phyloP scores from a whole-genome alignment of 441 rosid species.

The Melastoma candidum region DNA sequence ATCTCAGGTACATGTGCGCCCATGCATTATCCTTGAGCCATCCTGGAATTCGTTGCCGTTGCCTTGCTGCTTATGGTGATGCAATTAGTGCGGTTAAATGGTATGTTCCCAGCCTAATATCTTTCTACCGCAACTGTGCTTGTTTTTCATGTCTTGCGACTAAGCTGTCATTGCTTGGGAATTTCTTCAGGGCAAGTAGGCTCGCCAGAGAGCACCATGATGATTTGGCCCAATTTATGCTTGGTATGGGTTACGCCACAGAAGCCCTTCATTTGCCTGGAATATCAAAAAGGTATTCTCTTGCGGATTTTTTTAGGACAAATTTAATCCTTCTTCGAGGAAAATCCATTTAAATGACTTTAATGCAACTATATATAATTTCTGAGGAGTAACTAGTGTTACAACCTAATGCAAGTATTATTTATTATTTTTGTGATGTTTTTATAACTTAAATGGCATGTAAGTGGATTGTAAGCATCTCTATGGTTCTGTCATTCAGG shows the following conservation, averaged over 20 bases:
- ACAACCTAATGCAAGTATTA: too few relatives aligned
- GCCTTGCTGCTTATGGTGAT: constrained; percentile 98
- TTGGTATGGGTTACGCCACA: constrained; percentile 98
- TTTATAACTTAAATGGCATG: neutral
- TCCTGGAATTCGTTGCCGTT: constrained; percentile 97
- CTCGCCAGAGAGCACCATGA: constrained; percentile 99
- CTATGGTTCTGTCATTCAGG: constrained; percentile 28
- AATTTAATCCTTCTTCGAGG: too few relatives aligned
- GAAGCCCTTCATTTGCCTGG: constrained; percentile 99
- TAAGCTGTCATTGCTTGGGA: too few relatives aligned
- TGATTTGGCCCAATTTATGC: constrained; percentile 93
- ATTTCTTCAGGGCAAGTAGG: constrained; percentile 79
- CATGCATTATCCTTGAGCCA: constrained; percentile 96
- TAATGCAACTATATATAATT: too few relatives aligned
- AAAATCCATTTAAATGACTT: too few relatives aligned
- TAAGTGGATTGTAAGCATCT: constrained; percentile 1
- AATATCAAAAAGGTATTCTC: constrained; percentile 82
- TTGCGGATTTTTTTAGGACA: neutral
- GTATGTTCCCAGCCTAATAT: constrained; percentile 27
- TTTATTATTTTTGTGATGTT: too few relatives aligned
- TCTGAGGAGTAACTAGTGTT: too few relatives aligned
- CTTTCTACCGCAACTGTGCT: constrained; percentile 7
- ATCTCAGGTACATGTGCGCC: constrained; percentile 86
- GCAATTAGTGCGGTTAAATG: constrained; percentile 99
- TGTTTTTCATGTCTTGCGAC: neutral